phyloP scores from a whole-genome alignment of 495 filamentous ascomycete species.

The Glutinoglossum americanum region DNA sequence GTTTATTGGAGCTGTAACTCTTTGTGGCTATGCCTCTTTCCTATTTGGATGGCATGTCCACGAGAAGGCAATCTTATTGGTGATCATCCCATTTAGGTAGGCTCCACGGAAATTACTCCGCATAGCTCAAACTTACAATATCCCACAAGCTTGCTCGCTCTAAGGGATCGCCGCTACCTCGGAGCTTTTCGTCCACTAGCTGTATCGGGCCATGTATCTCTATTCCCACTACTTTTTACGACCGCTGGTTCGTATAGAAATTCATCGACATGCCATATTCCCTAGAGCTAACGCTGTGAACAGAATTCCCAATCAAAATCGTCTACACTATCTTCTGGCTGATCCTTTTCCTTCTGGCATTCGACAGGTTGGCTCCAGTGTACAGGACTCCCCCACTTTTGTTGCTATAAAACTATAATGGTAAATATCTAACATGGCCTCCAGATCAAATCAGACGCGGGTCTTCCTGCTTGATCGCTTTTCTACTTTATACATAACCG shows the following conservation, averaged over 20 bases:
- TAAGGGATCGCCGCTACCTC: constrained; percentile 79
- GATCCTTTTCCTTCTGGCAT: constrained; percentile 60
- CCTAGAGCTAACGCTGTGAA: not conserved
- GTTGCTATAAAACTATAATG: too few relatives aligned
- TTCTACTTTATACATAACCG: constrained; percentile 64
- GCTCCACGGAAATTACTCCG: not conserved
- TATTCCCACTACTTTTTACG: constrained; percentile 88
- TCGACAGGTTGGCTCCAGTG: constrained; percentile 73
- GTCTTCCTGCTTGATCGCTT: constrained; percentile 82
- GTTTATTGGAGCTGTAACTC: constrained; percentile 73
- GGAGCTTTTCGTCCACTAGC: constrained; percentile 81
- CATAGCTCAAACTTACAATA: not conserved
- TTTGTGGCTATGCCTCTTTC: constrained; percentile 94
- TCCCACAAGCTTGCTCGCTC: constrained; percentile 49
- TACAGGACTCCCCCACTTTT: constrained; percentile 7
- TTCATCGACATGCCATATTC: not conserved
- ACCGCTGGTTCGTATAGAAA: constrained; percentile 21
- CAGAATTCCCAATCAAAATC: constrained; percentile 78
- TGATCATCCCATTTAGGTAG: constrained; percentile 66
- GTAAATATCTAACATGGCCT: constrained; percentile 1
- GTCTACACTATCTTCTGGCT: constrained; percentile 89
- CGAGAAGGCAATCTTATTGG: constrained; percentile 85
- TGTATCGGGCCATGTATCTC: constrained; percentile 81
- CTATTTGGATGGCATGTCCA: constrained; percentile 98
- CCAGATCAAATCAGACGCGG: constrained; percentile 35